Evolutionary conservation across 352 stramenopile species (phyloP).

Genomic region (Globisporangium apiculatum): DNA sequence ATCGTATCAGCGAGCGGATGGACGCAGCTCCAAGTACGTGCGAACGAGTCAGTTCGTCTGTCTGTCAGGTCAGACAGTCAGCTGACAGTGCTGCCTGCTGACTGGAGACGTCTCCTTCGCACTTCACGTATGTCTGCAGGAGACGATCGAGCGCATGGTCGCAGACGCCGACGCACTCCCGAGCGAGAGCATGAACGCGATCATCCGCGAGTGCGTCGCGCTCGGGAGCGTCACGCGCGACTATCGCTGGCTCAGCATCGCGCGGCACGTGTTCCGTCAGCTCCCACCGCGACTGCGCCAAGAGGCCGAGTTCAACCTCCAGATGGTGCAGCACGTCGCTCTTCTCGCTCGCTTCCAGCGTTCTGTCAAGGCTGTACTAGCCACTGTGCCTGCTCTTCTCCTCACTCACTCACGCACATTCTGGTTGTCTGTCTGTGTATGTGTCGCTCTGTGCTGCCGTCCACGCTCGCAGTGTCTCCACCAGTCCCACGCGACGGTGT

Average conservation of each 20-base stretch:
- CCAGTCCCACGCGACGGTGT: constrained; percentile 40
- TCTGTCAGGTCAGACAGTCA: not conserved
- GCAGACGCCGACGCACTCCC: constrained; percentile 22
- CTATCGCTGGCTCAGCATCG: constrained; percentile 43
- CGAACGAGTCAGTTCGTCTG: not conserved
- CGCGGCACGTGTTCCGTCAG: constrained; percentile 38
- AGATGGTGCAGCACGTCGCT: constrained; percentile 40
- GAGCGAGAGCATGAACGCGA: constrained; percentile 46
- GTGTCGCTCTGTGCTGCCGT: too few species aligned
- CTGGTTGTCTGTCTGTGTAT: not conserved
- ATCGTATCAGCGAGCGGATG: constrained; percentile 41
- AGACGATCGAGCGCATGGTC: constrained; percentile 43
- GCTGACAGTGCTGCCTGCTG: not conserved
- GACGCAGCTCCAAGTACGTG: constrained; percentile 41
- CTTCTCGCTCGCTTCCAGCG: not conserved
- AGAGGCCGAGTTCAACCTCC: constrained; percentile 71
- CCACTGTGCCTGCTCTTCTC: not conserved
- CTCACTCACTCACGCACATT: not conserved
- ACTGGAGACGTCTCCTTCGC: not conserved
- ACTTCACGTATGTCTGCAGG: constrained; percentile 12
- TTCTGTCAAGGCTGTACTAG: not conserved
- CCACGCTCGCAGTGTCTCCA: constrained; percentile 33
- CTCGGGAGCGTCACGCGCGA: constrained; percentile 37
- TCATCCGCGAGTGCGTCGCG: constrained; percentile 56
- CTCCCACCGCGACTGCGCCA: constrained; percentile 48